These are phyloP conservation scores for Herpotrichia juniperi DNA, from an alignment of 2,329 filamentous ascomycete species.

Conservation along the genomic window DNA sequence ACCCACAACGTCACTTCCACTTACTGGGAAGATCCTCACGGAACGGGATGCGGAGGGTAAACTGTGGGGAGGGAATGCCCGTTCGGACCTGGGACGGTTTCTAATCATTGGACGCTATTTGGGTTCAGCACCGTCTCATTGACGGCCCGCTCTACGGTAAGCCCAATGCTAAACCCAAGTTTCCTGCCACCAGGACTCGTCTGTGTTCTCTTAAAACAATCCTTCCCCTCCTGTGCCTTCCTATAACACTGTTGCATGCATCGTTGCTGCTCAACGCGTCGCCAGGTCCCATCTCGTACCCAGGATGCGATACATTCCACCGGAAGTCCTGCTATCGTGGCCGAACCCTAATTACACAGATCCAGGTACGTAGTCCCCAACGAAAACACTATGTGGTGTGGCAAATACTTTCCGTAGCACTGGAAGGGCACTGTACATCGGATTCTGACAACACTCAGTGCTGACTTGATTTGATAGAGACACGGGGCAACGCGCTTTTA, in stretches of 20 bases:
- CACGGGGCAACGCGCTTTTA: constrained; percentile 47
- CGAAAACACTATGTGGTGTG: background rate
- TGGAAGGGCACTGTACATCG: background rate
- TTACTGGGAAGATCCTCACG: background rate
- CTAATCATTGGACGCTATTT: background rate
- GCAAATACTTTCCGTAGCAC: background rate
- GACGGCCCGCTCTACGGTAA: background rate
- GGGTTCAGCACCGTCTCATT: background rate
- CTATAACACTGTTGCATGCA: background rate
- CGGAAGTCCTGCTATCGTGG: constrained; percentile 43
- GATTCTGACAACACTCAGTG: background rate
- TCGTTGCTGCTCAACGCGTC: background rate
- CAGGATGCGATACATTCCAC: constrained; percentile 36
- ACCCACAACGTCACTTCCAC: background rate
- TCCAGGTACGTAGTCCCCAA: background rate
- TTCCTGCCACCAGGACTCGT: background rate
- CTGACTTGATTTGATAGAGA: constrained; percentile 17
- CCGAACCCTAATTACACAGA: constrained; percentile 47
- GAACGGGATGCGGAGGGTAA: background rate
- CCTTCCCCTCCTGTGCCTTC: background rate
- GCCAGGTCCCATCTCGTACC: background rate
- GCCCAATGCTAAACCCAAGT: background rate
- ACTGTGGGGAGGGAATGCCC: background rate
- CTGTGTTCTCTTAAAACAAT: background rate
- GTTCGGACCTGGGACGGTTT: background rate